Base-by-base conservation (phyloP, 352 stramenopile species). In the Globisporangium solare region DNA sequence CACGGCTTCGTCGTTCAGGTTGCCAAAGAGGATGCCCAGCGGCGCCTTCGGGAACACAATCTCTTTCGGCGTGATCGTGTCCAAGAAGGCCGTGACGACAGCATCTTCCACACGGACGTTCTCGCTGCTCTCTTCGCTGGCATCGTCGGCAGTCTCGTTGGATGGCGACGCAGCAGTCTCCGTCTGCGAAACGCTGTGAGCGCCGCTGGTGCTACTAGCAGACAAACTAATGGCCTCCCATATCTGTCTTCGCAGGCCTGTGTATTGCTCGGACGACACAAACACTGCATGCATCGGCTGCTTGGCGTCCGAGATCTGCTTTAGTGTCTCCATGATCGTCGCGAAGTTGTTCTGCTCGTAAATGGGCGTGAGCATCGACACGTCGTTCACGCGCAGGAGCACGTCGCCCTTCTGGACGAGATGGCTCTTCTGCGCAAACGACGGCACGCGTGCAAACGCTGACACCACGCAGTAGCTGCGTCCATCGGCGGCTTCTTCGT, bases 21-120 rank as follows among this genome's bases (percentile, higher is more conserved):
- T 92, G 22, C 84, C 82, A 69, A 94, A 94, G 42, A 91, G 61
- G 31, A 94, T 89, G 6, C 84, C 84, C 0, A 94, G 60, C 22
- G 84, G 84, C 6, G 75, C 51, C 20, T 80, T 81, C 4, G 74
- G 71, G 22, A 94, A 92, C 43, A 74, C 55, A 17, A 94, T 64
- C 43, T 83, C 82, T 21, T 78, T 86, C 24, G 59, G 67, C 47
- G 52, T 47, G 24, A 64, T 58, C 11, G 46, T 58, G 17, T 60
- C 48, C 12, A 74, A 47, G 2, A 68, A 66, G 17, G 65, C 57
- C 2, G 47, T 58, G 13, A 55, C 50, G 32, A 43, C 46, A 4
- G 58, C 54, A 11, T 17, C 51, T 27, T 54, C 22, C 15, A 24
- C 53, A 22, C 67, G 40, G 47, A 35, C 61, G 63, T 14, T 68